Evolutionary conservation across 2,329 filamentous ascomycete genomes (phyloP), one percentile per base, ranked within the genome.

Genomic region (Dactylellina drechsleri): DNA sequence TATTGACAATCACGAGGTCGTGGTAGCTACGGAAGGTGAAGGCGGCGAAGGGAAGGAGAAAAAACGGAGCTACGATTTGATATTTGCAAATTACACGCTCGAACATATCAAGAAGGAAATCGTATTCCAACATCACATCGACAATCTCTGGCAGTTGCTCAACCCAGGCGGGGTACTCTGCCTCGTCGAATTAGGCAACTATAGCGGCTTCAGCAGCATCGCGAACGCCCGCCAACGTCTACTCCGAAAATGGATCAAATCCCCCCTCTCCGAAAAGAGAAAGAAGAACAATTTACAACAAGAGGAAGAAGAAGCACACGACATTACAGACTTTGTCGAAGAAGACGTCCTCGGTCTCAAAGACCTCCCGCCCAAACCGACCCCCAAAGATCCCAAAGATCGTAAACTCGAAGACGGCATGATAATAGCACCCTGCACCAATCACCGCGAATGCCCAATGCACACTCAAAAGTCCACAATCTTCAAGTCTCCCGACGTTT

Each of bases 141-240:
- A 96, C 80, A 97, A 96, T 75, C 86, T 98, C 0, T 99, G 95
- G 95, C 89, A 88, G 13, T 85, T 97, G 59, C 85, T 97, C 2
- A 92, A 91, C 61, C 91, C 91, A 0, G 94, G 94, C 0, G 95
- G 95, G 41, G 87, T 99, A 13, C 85, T 99, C 3, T 87, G 98
- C 57, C 83, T 98, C 2, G 83, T 97, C 20, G 95, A 99, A 81
- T 98, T 97, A 81, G 95, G 93, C 0, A 88, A 96, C 12, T 92
- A 93, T 12, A 88, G 92, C 50, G 95, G 95, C 0, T 99, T 99
- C 78, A 95, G 98, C 81, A 91, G 92, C 13, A 88, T 99, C 47
- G 94, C 92, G 10, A 91, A 91, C 56, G 93, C 93, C 4, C 89
- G 95, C 58, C 87, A 93, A 49, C 88, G 91, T 73, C 84, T 99